Percentiles rank a stretch among this genome's conserved stretches.
phyloP scores from a whole-genome alignment of 208 protist species.

The Trypanosoma congolense region DNA sequence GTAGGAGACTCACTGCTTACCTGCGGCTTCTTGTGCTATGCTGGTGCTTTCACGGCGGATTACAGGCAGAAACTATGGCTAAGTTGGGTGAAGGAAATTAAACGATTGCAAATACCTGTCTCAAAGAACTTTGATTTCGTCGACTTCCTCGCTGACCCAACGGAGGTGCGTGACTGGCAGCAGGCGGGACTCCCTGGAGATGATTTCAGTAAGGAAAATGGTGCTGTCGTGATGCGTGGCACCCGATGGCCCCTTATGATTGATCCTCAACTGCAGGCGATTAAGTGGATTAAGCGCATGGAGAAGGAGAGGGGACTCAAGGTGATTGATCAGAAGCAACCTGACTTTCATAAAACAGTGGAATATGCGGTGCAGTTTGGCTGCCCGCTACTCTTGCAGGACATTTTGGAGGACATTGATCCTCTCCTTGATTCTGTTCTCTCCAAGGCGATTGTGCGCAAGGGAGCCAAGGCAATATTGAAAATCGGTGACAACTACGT shows the following conservation, averaged over 20 bases:
- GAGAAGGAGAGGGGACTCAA: slow-evolving; percentile 91
- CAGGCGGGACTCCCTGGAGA: slow-evolving; percentile 95
- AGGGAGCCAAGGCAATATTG: slow-evolving; percentile 87
- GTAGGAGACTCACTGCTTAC: slow-evolving; percentile 95
- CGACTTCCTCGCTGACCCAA: slow-evolving; percentile 93
- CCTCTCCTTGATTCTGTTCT: slow-evolving; percentile 96
- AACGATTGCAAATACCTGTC: slow-evolving; percentile 76
- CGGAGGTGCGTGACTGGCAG: slow-evolving; percentile 96
- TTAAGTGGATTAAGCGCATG: slow-evolving; percentile 98
- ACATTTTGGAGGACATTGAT: slow-evolving; percentile 97
- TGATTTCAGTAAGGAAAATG: slow-evolving; percentile 96
- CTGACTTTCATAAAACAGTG: slow-evolving; percentile 93
- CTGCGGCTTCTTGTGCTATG: slow-evolving; percentile 96
- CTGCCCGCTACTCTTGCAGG: slow-evolving; percentile 95
- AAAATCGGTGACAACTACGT: slow-evolving; percentile 97
- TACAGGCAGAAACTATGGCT: slow-evolving; percentile 91
- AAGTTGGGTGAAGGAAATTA: slow-evolving; percentile 90
- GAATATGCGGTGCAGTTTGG: slow-evolving; percentile 97
- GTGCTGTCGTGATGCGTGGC: slow-evolving; percentile 93
- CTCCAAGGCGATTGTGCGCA: slow-evolving; percentile 91
- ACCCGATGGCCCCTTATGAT: slow-evolving; percentile 98
- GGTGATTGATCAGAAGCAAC: slow-evolving; percentile 93
- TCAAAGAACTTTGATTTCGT: slow-evolving; percentile 89
- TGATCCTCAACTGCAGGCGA: slow-evolving; percentile 98
- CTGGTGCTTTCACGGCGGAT: slow-evolving; percentile 94